Evolutionary conservation across 768 basidiomycete genomes (phyloP).

Genomic region (Lactarius tabidus): DNA sequence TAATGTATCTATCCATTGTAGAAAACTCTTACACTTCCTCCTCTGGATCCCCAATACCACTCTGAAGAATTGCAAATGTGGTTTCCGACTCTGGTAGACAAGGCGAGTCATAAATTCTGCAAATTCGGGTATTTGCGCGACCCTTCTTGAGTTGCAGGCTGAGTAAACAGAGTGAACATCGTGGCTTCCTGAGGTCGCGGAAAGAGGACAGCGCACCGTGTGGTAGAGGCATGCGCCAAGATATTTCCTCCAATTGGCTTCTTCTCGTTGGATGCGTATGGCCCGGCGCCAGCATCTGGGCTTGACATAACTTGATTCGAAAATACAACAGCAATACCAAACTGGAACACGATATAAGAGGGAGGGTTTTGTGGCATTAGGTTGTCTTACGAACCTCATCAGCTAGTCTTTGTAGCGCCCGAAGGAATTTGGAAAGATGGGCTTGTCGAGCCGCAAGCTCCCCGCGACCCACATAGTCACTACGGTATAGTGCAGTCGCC

Average conservation of each 20-base stretch:
- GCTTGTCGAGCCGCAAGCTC: slow-evolving; percentile 94
- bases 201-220: slow-evolving; percentile 52
- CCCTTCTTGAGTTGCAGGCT: slow-evolving; percentile 91
- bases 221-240: slow-evolving; percentile 98
- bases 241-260: slow-evolving; percentile 99
- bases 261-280: slow-evolving; percentile 87
- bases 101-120: slow-evolving; percentile 97
- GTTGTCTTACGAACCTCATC: slow-evolving; percentile 69
- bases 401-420: slow-evolving; percentile 88
- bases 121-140: slow-evolving; percentile 86
- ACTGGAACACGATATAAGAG: slow-evolving; percentile 47
- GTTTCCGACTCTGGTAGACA: slow-evolving; percentile 96
- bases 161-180: not conserved
- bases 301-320: slow-evolving; percentile 99
- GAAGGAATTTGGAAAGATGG: slow-evolving; percentile 92
- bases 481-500: slow-evolving; percentile 91
- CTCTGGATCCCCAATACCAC: slow-evolving; percentile 93
- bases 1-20: not conserved
- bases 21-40: slow-evolving; percentile 55
- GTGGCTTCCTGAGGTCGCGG: not conserved
- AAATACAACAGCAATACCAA: slow-evolving; percentile 95
- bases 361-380: not conserved
- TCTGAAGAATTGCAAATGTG: slow-evolving; percentile 86
- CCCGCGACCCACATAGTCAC: slow-evolving; percentile 92
- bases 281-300: slow-evolving; percentile 88